These are phyloP conservation scores for Sphagnum magellanicum DNA, from an alignment of 228 moss, liverwort and hornwort genomes.

Conservation along the genomic window DNA sequence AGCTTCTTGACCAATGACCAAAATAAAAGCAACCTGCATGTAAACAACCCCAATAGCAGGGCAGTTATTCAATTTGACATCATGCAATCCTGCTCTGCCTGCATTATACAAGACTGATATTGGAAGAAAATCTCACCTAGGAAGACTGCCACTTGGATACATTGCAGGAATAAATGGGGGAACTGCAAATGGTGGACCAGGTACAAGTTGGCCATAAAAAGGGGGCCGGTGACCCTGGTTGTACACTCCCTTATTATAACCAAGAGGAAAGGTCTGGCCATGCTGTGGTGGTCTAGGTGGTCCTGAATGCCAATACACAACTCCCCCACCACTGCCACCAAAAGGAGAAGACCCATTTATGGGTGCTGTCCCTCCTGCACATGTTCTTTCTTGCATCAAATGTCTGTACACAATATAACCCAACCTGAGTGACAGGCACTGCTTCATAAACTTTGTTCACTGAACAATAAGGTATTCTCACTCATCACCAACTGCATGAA, in stretches of 20 bases:
- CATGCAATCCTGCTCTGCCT: too few relatives aligned
- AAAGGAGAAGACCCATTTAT: slow-evolving; percentile 43
- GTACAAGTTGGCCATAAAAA: slow-evolving; percentile 33
- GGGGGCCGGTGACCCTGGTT: slow-evolving; percentile 19
- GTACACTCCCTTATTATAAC: slow-evolving; percentile 24
- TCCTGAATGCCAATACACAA: slow-evolving; percentile 26
- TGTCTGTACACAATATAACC: too few relatives aligned
- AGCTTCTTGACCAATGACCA: too few relatives aligned
- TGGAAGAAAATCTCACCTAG: slow-evolving; percentile 25
- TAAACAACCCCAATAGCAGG: too few relatives aligned
- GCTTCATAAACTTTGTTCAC: too few relatives aligned
- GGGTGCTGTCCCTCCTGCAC: slow-evolving; percentile 28
- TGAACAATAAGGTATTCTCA: too few relatives aligned
- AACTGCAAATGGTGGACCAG: slow-evolving; percentile 34
- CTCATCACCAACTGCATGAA: too few relatives aligned
- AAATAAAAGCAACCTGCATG: too few relatives aligned
- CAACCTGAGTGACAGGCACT: too few relatives aligned
- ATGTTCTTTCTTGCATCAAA: too few relatives aligned
- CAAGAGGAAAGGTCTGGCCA: slow-evolving; percentile 30
- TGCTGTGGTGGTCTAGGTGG: slow-evolving; percentile 37
- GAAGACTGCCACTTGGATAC: slow-evolving; percentile 36
- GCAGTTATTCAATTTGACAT: too few relatives aligned
- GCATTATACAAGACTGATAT: too few relatives aligned
- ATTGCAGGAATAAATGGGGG: slow-evolving; percentile 46
- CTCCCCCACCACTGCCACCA: slow-evolving; percentile 38